Percentiles rank a stretch among this genome's conserved stretches.
These are phyloP conservation scores for Prunus dulcis DNA, from an alignment of 306 rosid genomes.

Conservation along the genomic window DNA sequence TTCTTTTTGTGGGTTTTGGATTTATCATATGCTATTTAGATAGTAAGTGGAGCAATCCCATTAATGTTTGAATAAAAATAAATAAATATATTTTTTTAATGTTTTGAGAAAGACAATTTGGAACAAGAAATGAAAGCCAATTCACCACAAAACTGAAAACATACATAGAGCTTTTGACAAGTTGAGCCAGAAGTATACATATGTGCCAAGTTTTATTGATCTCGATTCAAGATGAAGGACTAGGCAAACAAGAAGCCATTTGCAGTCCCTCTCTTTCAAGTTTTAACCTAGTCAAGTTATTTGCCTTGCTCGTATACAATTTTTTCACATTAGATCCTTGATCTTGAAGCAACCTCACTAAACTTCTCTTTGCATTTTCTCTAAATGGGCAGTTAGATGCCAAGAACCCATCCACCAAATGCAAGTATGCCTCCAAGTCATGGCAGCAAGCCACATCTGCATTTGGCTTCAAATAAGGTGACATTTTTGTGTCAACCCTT, in stretches of 20 bases:
- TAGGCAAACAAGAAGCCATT: constrained; percentile 56
- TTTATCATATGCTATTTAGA: background rate
- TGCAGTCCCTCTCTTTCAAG: constrained; percentile 42
- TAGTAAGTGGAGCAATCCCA: background rate
- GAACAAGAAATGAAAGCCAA: background rate
- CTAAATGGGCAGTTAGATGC: constrained; percentile 85
- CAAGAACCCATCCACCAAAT: constrained; percentile 85
- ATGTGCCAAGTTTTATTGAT: background rate
- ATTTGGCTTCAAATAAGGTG: constrained; percentile 77
- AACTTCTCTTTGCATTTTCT: constrained; percentile 76
- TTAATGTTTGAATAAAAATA: background rate
- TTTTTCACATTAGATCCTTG: constrained; percentile 74
- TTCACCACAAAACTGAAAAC: background rate
- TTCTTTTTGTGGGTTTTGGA: too few relatives aligned
- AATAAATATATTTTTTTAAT: background rate
- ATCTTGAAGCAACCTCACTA: constrained; percentile 64
- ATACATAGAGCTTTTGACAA: background rate
- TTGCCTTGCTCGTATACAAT: constrained; percentile 72
- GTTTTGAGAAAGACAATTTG: background rate
- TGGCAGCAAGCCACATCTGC: constrained; percentile 92
- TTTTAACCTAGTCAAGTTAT: constrained; percentile 47
- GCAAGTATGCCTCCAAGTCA: constrained; percentile 89
- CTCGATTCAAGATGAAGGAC: constrained; percentile 47
- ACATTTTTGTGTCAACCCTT: constrained; percentile 75
- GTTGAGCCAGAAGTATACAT: background rate